Evolutionary conservation across 2,329 filamentous ascomycete species (phyloP).

Genomic region (Parascedosporium putredinis): DNA sequence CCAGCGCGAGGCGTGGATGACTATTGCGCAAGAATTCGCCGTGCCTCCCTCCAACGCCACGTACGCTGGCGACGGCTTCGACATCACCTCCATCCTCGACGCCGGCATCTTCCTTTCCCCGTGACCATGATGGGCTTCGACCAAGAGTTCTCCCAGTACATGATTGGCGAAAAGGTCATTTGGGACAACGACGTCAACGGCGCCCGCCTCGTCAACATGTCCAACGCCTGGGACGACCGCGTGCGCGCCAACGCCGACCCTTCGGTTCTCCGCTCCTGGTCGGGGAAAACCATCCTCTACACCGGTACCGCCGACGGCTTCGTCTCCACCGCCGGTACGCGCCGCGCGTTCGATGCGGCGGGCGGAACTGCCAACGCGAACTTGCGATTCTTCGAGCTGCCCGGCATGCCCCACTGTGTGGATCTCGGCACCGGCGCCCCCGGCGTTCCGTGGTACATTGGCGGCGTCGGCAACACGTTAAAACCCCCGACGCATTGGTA

Average conservation of each 20-base stretch:
- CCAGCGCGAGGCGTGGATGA: slow-evolving; percentile 21
- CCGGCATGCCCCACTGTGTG: slow-evolving; percentile 42
- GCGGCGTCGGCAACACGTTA: slow-evolving; percentile 14
- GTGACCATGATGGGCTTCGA: neutral
- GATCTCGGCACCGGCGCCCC: slow-evolving; percentile 20
- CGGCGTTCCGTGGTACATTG: slow-evolving; percentile 27
- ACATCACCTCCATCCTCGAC: neutral
- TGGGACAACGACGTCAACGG: slow-evolving; percentile 20
- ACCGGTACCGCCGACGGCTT: slow-evolving; percentile 30
- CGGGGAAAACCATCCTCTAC: slow-evolving; percentile 33
- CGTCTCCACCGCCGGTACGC: slow-evolving; percentile 23
- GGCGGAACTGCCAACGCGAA: slow-evolving; percentile 14
- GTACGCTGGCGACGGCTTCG: neutral
- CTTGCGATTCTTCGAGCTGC: slow-evolving; percentile 34
- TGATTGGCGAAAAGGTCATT: neutral
- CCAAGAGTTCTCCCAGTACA: neutral
- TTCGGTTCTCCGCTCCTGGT: slow-evolving; percentile 23
- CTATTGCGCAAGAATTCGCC: slow-evolving; percentile 24
- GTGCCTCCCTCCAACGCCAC: neutral
- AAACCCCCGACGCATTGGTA: neutral
- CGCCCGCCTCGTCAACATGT: neutral
- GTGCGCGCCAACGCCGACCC: slow-evolving; percentile 21
- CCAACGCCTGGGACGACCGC: neutral
- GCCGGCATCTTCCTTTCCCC: neutral
- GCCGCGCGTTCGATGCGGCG: slow-evolving; percentile 31